Evolutionary conservation across 2,329 filamentous ascomycete genomes (phyloP), one percentile per base, ranked within the genome.

Genomic region (Metarhizium robertsii): DNA sequence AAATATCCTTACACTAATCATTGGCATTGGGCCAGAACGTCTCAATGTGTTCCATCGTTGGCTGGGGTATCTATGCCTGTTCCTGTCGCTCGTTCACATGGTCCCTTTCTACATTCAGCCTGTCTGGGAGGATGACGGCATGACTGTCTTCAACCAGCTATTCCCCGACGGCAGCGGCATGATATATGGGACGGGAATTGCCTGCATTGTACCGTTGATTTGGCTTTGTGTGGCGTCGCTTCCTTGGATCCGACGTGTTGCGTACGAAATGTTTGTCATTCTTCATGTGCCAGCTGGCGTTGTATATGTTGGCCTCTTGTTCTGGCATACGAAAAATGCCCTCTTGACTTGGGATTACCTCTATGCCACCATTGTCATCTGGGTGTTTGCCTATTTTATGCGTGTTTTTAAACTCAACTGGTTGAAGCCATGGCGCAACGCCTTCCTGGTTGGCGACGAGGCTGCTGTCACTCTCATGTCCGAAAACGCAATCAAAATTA

Each of bases 321-420:
- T 97, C 73, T 97, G 92, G 92, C 92, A 97, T 70, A 94, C 89
- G 64, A 88, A 92, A 71, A 96, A 96, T 71, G 95, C 88, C 62
- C 79, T 96, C 42, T 86, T 85, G 54, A 95, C 92, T 0, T 96
- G 92, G 92, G 78, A 83, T 65, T 97, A 96, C 65, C 81, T 97
- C 2, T 95, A 83, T 65, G 84, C 89, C 2, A 94, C 90, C 0
- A 71, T 92, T 29, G 88, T 74, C 47, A 90, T 96, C 59, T 94
- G 91, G 85, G 73, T 80, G 1, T 62, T 86, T 6, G 94, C 90
- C 53, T 91, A 94, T 66, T 64, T 85, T 30, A 71, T 86, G 62
- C 83, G 92, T 16, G 67, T 95, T 2, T 89, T 90, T 71, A 95
- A 92, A 61, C 79, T 96, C 58, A 96, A 96, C 72, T 97, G 92